Base-by-base conservation (phyloP, 768 basidiomycete genomes). In the Harrya chromipes region DNA sequence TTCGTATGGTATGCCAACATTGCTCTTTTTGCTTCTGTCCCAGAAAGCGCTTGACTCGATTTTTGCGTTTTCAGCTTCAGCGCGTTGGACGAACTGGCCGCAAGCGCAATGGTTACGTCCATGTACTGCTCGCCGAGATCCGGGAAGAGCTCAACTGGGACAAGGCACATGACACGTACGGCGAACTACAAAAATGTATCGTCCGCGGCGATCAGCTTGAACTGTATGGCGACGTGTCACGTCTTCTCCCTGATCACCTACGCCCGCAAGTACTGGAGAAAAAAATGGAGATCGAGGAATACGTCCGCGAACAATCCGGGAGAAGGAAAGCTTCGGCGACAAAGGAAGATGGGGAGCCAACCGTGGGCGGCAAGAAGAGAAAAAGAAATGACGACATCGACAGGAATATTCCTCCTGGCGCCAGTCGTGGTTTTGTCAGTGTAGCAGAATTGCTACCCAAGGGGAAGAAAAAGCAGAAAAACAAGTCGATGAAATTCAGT, bases 71-170 rank as follows among this genome's bases (percentile, higher is more conserved):
- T 40, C 59, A 98, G 94, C 80, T 99, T 17, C 97, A 99, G 80
- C 87, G 97, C 17, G 80, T 95, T 44, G 97, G 97, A 42, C 80
- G 97, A 46, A 97, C 97, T 0, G 97, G 97, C 12, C 88, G 97
- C 40, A 94, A 94, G 68, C 82, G 91, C 31, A 81, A 84, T 39
- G 97, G 97, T 9, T 72, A 79, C 40, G 88, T 99, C n/a, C 89
- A 94, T 60, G 89, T 94, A 11, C 75, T 99, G 17, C 84, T 97
- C 56, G 83, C 94, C 6, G 89, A 95, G 67, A 82, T 83, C 26
- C 85, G 94, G 20, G 97, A 99, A 70, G 94, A 98, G 59, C 63
- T 74, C 41, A 95, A 97, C 60, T 89, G 94, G 75, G 85, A 89
- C 45, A 88, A 85, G 56, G 94, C 97, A 0, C 84, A 91, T 59